Conservation (phyloP, 2,329 filamentous ascomycete species). For the Harringtonia lauricola region DNA sequence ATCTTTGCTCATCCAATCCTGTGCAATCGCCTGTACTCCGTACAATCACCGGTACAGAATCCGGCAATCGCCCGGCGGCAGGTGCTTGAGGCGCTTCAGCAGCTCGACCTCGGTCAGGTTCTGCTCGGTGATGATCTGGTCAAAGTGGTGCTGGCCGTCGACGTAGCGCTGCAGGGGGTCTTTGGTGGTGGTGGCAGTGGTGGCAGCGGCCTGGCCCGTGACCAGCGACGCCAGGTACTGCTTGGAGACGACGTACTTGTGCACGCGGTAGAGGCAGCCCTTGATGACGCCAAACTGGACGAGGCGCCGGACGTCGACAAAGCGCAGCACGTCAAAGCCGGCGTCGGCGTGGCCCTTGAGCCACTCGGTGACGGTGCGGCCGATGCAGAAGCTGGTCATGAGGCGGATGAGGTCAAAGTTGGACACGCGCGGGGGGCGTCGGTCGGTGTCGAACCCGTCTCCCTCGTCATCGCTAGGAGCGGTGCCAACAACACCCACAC, state of each 20-base stretch:
- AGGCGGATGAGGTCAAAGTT: conserved; percentile 66
- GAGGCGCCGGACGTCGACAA: conserved; percentile 80
- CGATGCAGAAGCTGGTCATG: conserved; percentile 75
- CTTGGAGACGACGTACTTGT: conserved; percentile 74
- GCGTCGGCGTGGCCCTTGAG: conserved; percentile 61
- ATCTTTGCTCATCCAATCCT: no score
- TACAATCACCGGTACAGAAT: conserved; percentile 46
- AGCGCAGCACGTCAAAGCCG: conserved; percentile 54
- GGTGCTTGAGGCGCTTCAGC: conserved; percentile 52
- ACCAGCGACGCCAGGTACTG: conserved; percentile 47
- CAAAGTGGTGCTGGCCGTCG: conserved; percentile 66
- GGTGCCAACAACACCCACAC: no score
- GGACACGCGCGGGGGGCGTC: conserved; percentile 25
- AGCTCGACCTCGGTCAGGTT: conserved; percentile 61
- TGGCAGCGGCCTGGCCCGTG: conserved; percentile 35
- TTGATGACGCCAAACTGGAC: conserved; percentile 96
- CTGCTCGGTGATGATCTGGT: conserved; percentile 72
- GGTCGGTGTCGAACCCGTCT: neutral
- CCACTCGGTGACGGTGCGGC: conserved; percentile 80
- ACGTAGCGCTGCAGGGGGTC: conserved; percentile 55
- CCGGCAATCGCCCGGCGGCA: conserved; percentile 41
- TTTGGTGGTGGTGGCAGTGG: conserved; percentile 17
- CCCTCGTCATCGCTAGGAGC: neutral
- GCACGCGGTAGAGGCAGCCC: conserved; percentile 82
- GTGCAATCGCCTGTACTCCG: no score